Conservation (phyloP, 306 rosid genomes). For the Prunus campanulata region DNA sequence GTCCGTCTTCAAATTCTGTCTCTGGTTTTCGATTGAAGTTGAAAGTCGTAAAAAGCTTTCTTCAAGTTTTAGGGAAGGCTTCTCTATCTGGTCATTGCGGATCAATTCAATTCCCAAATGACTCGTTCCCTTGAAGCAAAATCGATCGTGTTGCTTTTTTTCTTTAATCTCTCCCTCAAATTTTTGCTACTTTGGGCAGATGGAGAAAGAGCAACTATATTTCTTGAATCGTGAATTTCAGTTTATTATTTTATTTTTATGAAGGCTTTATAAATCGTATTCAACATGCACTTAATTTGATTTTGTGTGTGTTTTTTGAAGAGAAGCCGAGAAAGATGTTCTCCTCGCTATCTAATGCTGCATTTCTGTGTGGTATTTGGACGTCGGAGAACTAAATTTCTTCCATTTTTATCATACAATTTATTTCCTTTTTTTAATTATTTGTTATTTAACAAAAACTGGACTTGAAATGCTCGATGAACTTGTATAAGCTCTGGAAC, state of each 20-base stretch:
- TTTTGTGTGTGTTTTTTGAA: constrained; percentile 14
- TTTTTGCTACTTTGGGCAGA: neutral
- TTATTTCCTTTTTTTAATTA: neutral
- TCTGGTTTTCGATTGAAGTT: neutral
- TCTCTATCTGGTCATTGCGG: constrained; percentile 92
- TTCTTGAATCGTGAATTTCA: neutral
- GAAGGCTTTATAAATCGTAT: constrained; percentile 20
- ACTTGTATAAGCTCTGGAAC: too few relatives aligned
- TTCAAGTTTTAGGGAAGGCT: constrained; percentile 30
- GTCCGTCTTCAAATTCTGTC: neutral
- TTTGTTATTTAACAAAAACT: too few relatives aligned
- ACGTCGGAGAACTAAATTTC: constrained; percentile 72
- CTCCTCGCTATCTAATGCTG: constrained; percentile 75
- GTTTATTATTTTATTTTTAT: neutral
- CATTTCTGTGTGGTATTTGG: constrained; percentile 41
- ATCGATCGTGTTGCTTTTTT: constrained; percentile 50
- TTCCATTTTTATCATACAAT: neutral
- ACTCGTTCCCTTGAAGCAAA: constrained; percentile 99
- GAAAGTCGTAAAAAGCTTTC: too few relatives aligned
- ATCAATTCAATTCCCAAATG: constrained; percentile 53
- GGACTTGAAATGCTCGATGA: too few relatives aligned
- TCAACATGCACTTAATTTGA: constrained; percentile 15
- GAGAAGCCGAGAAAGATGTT: constrained; percentile 50
- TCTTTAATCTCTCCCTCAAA: constrained; percentile 12
- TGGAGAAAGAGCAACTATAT: constrained; percentile 55